Percentiles rank a stretch among this genome's conserved stretches.
Evolutionary conservation across 1,139 yeast genomes (phyloP).

Genomic region (Geotrichum bryndzae): DNA sequence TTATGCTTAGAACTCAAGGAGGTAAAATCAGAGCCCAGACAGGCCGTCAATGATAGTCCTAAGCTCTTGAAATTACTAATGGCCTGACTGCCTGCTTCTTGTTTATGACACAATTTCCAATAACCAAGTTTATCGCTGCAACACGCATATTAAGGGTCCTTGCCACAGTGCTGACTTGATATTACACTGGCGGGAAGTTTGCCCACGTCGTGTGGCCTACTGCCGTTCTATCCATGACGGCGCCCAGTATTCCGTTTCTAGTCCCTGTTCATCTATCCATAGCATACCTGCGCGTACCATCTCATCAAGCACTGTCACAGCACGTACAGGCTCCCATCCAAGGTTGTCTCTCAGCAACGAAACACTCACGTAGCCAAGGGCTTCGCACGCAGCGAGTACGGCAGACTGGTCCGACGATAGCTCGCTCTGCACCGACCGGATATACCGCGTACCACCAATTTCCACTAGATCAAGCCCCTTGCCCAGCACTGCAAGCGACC

Average conservation of each 20-base stretch:
- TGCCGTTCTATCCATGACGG: constrained; percentile 44
- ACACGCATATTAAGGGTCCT: too few relatives aligned
- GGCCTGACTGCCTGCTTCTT: too few relatives aligned
- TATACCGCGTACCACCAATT: constrained; percentile 38
- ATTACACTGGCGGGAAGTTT: too few relatives aligned
- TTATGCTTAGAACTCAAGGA: too few relatives aligned
- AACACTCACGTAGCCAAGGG: constrained; percentile 62
- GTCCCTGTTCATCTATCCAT: constrained; percentile 69
- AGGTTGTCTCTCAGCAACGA: constrained; percentile 62
- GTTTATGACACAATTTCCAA: too few relatives aligned
- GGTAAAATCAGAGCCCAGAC: too few relatives aligned
- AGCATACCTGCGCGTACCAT: constrained; percentile 75
- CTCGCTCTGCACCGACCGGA: constrained; percentile 48
- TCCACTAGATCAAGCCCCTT: constrained; percentile 43
- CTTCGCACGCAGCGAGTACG: constrained; percentile 68
- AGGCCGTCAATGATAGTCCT: too few relatives aligned
- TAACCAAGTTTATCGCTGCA: too few relatives aligned
- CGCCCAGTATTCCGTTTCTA: constrained; percentile 60
- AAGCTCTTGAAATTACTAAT: too few relatives aligned
- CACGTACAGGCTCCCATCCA: constrained; percentile 61
- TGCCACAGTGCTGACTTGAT: too few relatives aligned
- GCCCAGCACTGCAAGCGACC: constrained; percentile 40
- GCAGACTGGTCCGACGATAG: constrained; percentile 58
- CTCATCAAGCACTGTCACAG: constrained; percentile 61
- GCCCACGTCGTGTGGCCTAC: not conserved